phyloP scores from a whole-genome alignment of 106 monocot species.

The Acorus calamus region DNA sequence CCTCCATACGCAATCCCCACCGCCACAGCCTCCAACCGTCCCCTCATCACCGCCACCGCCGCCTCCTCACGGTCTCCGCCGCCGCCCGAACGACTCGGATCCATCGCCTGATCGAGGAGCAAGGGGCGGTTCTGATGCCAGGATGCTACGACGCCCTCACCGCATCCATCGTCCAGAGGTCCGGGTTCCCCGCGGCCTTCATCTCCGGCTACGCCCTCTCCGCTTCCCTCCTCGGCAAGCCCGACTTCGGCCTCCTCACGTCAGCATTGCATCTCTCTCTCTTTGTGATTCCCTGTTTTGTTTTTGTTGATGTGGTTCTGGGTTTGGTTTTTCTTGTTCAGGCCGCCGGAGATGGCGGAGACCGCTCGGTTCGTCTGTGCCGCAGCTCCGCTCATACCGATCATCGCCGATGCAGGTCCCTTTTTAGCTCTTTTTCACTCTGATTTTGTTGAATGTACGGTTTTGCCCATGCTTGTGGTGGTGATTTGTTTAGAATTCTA shows the following conservation, averaged over 20 bases:
- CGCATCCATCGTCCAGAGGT: conserved; percentile 36
- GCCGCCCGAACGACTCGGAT: conserved; percentile 17
- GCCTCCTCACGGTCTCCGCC: no score
- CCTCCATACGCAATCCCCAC: no score
- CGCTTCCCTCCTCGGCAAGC: conserved; percentile 27
- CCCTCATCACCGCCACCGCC: no score
- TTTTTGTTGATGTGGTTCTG: conserved; percentile 1
- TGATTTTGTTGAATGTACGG: no score
- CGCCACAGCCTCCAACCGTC: no score
- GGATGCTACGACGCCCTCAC: conserved; percentile 51
- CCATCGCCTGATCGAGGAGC: conserved; percentile 39
- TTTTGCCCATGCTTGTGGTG: no score
- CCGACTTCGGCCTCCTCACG: conserved; percentile 34
- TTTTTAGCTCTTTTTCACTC: neutral
- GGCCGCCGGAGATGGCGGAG: conserved; percentile 52
- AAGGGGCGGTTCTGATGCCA: conserved; percentile 42
- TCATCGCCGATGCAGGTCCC: conserved; percentile 44
- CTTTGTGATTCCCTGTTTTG: neutral
- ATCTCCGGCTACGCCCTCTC: conserved; percentile 55
- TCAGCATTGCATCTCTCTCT: neutral
- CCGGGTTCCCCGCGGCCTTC: conserved; percentile 52
- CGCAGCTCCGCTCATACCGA: conserved; percentile 26
- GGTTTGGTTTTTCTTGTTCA: conserved; percentile 1
- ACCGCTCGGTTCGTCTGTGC: conserved; percentile 32
- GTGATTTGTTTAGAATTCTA: no score